Percentiles rank a stretch among this genome's conserved stretches.
Evolutionary conservation across 345 rosid genomes (phyloP).

Genomic region (Syzygium grande): DNA sequence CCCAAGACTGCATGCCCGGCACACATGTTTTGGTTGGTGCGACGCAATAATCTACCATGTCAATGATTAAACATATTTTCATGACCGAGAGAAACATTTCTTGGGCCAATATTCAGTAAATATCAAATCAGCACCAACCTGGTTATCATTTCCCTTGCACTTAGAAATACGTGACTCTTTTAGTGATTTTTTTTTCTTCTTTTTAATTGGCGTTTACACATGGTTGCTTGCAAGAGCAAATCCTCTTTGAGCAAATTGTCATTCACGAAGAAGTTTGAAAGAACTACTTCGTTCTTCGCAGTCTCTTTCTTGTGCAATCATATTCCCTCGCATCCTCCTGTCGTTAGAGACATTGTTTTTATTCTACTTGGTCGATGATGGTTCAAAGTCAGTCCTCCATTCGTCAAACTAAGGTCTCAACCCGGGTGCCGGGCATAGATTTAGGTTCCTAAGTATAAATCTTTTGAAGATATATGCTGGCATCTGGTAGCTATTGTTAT

Average conservation of each 20-base stretch:
- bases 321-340: neutral
- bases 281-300: too few species aligned
- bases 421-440: neutral
- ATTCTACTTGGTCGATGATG: neutral
- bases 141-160: neutral
- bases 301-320: too few species aligned
- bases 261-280: too few species aligned
- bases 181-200: neutral
- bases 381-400: neutral
- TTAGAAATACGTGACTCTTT: too few species aligned
- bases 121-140: neutral
- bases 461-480: neutral
- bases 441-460: neutral
- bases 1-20: too few species aligned
- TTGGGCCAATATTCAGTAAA: neutral
- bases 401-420: neutral
- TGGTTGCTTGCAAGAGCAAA: too few species aligned
- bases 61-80: neutral
- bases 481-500: neutral
- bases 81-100: neutral
- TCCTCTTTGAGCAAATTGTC: too few species aligned
- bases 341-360: neutral
- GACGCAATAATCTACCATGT: neutral
- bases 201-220: too few species aligned
- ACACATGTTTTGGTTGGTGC: too few species aligned